Conservation (phyloP, 352 stramenopile species). For the Globisporangium uncinulatum region DNA sequence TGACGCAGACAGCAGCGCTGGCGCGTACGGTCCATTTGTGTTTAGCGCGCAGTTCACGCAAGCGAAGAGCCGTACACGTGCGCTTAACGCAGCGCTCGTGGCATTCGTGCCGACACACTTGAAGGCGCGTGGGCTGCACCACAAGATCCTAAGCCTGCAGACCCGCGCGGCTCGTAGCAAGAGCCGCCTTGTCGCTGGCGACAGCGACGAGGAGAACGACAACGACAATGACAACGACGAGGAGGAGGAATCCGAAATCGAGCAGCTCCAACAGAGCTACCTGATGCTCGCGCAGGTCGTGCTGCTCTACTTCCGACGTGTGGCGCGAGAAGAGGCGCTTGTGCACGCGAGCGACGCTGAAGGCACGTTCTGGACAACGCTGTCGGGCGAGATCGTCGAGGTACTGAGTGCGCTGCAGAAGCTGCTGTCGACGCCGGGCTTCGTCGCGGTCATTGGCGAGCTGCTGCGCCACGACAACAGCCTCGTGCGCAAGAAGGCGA, state of each 20-base stretch:
- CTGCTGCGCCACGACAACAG: slow-evolving; percentile 83
- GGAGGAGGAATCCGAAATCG: slow-evolving; percentile 31
- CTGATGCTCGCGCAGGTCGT: slow-evolving; percentile 73
- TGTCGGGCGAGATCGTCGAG: slow-evolving; percentile 61
- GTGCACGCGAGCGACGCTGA: slow-evolving; percentile 28
- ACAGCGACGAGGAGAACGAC: slow-evolving; percentile 23
- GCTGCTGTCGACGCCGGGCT: slow-evolving; percentile 78
- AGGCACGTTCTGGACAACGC: slow-evolving; percentile 44
- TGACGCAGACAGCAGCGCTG: slow-evolving; percentile 23
- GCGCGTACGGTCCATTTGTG: slow-evolving; percentile 44
- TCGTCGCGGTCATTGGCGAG: slow-evolving; percentile 81
- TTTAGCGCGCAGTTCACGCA: slow-evolving; percentile 27
- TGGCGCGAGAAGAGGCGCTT: slow-evolving; percentile 59
- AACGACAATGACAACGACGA: slow-evolving; percentile 14
- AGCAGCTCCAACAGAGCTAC: slow-evolving; percentile 71
- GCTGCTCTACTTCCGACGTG: slow-evolving; percentile 76
- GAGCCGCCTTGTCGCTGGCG: slow-evolving; percentile 6
- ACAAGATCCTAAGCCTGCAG: slow-evolving; percentile 58
- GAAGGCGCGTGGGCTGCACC: slow-evolving; percentile 57
- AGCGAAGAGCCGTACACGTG: slow-evolving; percentile 36
- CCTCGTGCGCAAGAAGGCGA: slow-evolving; percentile 83
- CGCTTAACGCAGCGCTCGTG: slow-evolving; percentile 55
- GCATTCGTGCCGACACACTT: slow-evolving; percentile 70
- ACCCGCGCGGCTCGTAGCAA: background rate
- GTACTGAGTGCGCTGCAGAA: slow-evolving; percentile 75